Evolutionary conservation across 257 asterid species (phyloP).

Genomic region (Petunia secreta): DNA sequence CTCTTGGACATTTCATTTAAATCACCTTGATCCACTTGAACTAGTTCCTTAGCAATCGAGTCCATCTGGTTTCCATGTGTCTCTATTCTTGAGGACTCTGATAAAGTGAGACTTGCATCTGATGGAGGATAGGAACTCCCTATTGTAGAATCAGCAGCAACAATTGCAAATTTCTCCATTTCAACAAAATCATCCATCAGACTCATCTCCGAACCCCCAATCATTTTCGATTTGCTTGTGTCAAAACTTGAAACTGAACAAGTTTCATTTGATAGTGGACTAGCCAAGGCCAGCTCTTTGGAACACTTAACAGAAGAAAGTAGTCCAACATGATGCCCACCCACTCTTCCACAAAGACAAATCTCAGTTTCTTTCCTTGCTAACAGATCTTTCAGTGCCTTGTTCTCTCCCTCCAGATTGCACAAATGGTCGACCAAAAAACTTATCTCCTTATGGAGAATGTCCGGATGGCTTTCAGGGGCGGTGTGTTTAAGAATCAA

Average conservation of each 20-base stretch:
- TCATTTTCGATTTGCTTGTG: conserved; percentile 42
- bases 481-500: conserved; percentile 32
- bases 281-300: conserved; percentile 24
- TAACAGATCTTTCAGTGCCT: conserved; percentile 51
- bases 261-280: conserved; percentile 34
- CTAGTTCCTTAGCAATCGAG: conserved; percentile 47
- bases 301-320: conserved; percentile 23
- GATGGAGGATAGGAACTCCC: conserved; percentile 37
- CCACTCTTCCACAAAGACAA: not conserved
- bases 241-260: conserved; percentile 36
- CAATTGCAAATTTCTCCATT: conserved; percentile 93
- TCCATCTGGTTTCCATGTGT: conserved; percentile 22
- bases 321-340: conserved; percentile 20
- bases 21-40: conserved; percentile 38
- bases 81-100: conserved; percentile 35
- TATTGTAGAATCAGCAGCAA: conserved; percentile 55
- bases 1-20: conserved; percentile 26
- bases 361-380: conserved; percentile 56
- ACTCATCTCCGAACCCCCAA: conserved; percentile 76
- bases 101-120: conserved; percentile 28
- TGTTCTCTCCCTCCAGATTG: conserved; percentile 69
- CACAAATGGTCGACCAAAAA: conserved; percentile 60
- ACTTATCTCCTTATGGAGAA: conserved; percentile 42
- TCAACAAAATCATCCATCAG: conserved; percentile 95
- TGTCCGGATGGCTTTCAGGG: conserved; percentile 32